Percentiles rank a stretch among this genome's conserved stretches.
Conservation (phyloP, 805 yeast species). For the Ogataea saltuana region DNA sequence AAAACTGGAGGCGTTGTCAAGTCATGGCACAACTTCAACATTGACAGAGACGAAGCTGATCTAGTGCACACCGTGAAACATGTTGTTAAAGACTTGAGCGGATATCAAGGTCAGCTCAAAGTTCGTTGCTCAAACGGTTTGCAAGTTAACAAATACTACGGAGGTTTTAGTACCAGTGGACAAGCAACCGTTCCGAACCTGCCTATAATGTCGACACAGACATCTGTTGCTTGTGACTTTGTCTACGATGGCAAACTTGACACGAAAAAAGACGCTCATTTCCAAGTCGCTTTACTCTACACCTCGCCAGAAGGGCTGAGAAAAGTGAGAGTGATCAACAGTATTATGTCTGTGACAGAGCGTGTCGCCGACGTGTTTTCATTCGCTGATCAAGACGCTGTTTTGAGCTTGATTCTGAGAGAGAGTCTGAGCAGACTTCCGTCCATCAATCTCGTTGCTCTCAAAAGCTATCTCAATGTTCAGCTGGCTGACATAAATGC, state of each 20-base stretch:
- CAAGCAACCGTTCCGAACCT: constrained; percentile 61
- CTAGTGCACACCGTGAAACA: constrained; percentile 61
- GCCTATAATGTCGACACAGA: constrained; percentile 64
- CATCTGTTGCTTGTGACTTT: constrained; percentile 69
- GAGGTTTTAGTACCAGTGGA: constrained; percentile 46
- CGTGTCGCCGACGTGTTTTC: constrained; percentile 71
- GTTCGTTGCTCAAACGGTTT: constrained; percentile 87
- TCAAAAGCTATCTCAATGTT: constrained; percentile 32
- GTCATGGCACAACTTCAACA: constrained; percentile 65
- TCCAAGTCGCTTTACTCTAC: constrained; percentile 87
- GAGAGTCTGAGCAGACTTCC: constrained; percentile 44
- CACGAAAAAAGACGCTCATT: constrained; percentile 74
- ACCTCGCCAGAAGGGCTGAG: constrained; percentile 76
- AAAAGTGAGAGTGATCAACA: constrained; percentile 83
- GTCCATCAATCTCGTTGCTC: constrained; percentile 39
- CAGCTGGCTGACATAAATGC: constrained; percentile 58
- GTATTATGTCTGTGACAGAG: constrained; percentile 78
- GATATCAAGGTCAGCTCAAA: constrained; percentile 80
- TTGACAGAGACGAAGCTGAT: constrained; percentile 65
- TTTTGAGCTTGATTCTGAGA: constrained; percentile 53
- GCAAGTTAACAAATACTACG: constrained; percentile 75
- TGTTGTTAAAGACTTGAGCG: constrained; percentile 52
- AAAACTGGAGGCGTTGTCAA: constrained; percentile 71
- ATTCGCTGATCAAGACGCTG: constrained; percentile 75
- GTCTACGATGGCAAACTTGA: constrained; percentile 74